phyloP scores from a whole-genome alignment of 768 basidiomycete genomes.

The Auricularia sp. region DNA sequence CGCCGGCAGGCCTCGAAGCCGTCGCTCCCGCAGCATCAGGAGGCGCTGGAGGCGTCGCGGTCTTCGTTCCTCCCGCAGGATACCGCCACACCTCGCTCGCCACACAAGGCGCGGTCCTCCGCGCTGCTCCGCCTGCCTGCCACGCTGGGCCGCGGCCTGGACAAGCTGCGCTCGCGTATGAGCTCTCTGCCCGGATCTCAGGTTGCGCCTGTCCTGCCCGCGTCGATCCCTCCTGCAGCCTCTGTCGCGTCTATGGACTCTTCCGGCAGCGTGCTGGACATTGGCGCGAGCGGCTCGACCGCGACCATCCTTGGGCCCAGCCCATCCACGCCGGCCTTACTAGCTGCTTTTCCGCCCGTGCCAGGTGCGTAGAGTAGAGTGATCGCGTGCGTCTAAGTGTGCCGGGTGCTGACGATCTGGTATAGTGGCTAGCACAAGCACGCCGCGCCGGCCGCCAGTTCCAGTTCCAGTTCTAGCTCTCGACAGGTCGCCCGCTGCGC shows the following conservation, averaged over 20 bases:
- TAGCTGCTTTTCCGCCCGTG: too few relatives aligned
- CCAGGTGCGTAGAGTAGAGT: too few relatives aligned
- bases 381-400: too few relatives aligned
- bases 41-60: not conserved
- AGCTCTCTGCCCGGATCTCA: not conserved
- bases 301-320: too few relatives aligned
- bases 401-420: not conserved
- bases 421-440: not conserved
- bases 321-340: too few relatives aligned
- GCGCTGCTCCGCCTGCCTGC: not conserved
- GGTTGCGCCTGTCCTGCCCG: not conserved
- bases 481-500: not conserved
- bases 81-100: not conserved
- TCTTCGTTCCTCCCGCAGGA: not conserved
- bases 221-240: not conserved
- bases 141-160: not conserved
- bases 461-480: not conserved
- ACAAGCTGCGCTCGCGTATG: not conserved
- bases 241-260: not conserved
- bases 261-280: not conserved
- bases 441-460: not conserved
- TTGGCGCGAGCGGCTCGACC: too few relatives aligned
- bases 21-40: not conserved
- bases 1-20: not conserved
- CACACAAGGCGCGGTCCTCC: not conserved